Evolutionary conservation across 192 early-diverging fungal species (phyloP).

Genomic region (Coemansia sp.): DNA sequence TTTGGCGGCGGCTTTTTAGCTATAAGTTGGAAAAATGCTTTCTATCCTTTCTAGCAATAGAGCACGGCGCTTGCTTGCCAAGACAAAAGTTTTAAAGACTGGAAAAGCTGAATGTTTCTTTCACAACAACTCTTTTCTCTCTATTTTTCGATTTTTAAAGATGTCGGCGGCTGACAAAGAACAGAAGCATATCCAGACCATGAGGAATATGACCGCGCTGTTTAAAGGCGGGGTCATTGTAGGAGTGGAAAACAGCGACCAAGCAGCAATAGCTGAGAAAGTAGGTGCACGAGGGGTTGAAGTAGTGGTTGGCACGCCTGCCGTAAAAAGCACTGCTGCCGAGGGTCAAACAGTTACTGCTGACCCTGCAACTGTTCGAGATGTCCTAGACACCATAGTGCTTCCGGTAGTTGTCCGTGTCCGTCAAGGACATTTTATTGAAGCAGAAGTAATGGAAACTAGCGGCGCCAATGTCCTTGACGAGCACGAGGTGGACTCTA

Average conservation of each 20-base stretch:
- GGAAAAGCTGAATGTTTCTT: background rate
- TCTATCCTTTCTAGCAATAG: too few relatives aligned
- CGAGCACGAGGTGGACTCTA: background rate
- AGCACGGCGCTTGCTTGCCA: too few relatives aligned
- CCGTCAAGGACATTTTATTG: background rate
- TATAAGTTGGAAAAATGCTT: too few relatives aligned
- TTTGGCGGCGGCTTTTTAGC: too few relatives aligned
- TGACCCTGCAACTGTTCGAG: background rate
- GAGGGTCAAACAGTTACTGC: background rate
- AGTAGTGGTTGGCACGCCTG: background rate
- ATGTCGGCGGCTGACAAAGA: background rate
- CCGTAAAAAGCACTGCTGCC: background rate
- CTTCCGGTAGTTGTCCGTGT: background rate
- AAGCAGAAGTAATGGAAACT: background rate
- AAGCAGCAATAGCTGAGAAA: conserved; percentile 4
- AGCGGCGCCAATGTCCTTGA: background rate
- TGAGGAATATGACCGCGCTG: background rate
- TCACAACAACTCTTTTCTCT: background rate
- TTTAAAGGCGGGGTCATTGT: conserved; percentile 2
- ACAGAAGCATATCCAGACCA: background rate
- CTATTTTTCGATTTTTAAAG: background rate
- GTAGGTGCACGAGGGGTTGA: background rate
- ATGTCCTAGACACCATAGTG: background rate
- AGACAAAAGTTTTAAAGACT: background rate
- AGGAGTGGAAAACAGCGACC: background rate